These are phyloP conservation scores for Spathaspora sp. DNA, from an alignment of 1,139 yeast genomes.

Conservation along the genomic window DNA sequence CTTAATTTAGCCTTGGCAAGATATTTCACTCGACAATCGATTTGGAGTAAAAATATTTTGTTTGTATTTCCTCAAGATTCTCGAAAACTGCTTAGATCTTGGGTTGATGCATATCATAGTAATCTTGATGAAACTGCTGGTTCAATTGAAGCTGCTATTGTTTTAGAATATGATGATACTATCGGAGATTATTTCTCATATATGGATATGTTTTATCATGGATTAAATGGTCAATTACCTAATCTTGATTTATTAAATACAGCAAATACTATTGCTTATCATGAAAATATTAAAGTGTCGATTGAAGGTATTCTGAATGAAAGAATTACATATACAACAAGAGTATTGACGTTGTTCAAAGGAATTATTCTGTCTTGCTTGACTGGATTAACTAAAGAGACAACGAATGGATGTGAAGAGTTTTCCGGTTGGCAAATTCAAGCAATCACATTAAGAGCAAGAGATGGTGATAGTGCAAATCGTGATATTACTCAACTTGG, in stretches of 20 bases:
- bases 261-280: slow-evolving; percentile 67
- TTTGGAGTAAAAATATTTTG: slow-evolving; percentile 94
- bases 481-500: slow-evolving; percentile 91
- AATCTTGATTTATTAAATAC: slow-evolving; percentile 87
- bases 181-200: slow-evolving; percentile 65
- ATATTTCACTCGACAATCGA: slow-evolving; percentile 79
- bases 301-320: slow-evolving; percentile 61
- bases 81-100: slow-evolving; percentile 66
- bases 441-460: slow-evolving; percentile 77
- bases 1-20: slow-evolving; percentile 71
- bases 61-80: slow-evolving; percentile 80
- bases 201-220: slow-evolving; percentile 78
- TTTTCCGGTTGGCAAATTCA: slow-evolving; percentile 97
- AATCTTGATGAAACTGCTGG: slow-evolving; percentile 91
- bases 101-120: slow-evolving; percentile 96
- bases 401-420: slow-evolving; percentile 75
- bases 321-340: slow-evolving; percentile 45
- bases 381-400: slow-evolving; percentile 60
- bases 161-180: slow-evolving; percentile 72
- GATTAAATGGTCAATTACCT: slow-evolving; percentile 93
- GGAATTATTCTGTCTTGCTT: slow-evolving; percentile 70
- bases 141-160: slow-evolving; percentile 86
- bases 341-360: slow-evolving; percentile 58
- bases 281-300: slow-evolving; percentile 70
- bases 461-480: slow-evolving; percentile 48